Conservation (phyloP, 306 rosid species). For the Quercus cerris region DNA sequence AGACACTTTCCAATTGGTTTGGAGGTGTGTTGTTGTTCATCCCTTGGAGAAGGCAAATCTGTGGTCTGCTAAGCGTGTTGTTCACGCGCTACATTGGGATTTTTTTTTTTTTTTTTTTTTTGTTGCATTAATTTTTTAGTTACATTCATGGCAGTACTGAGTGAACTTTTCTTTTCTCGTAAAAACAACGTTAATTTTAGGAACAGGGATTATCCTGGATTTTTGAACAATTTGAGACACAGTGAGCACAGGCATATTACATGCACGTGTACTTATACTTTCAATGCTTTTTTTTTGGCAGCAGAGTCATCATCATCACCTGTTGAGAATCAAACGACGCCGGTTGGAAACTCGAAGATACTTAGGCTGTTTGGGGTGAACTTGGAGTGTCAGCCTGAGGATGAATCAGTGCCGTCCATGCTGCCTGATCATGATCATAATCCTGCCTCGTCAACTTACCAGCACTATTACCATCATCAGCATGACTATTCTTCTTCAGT, state of each 20-base stretch:
- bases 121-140: neutral
- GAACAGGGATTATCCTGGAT: no score
- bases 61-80: neutral
- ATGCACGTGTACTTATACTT: constrained; percentile 36
- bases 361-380: constrained; percentile 91
- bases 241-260: neutral
- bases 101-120: no score
- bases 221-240: neutral
- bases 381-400: constrained; percentile 71
- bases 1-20: constrained; percentile 36
- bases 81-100: neutral
- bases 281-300: neutral
- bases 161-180: neutral
- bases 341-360: constrained; percentile 48
- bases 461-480: constrained; percentile 29
- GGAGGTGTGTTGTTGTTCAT: no score
- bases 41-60: no score
- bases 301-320: constrained; percentile 32
- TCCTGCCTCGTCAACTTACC: constrained; percentile 34
- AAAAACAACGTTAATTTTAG: neutral
- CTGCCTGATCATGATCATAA: neutral
- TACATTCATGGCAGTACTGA: no score
- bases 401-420: constrained; percentile 36
- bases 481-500: constrained; percentile 18
- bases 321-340: constrained; percentile 40